phyloP scores from a whole-genome alignment of 495 filamentous ascomycete genomes.

The Talaromyces ruber region DNA sequence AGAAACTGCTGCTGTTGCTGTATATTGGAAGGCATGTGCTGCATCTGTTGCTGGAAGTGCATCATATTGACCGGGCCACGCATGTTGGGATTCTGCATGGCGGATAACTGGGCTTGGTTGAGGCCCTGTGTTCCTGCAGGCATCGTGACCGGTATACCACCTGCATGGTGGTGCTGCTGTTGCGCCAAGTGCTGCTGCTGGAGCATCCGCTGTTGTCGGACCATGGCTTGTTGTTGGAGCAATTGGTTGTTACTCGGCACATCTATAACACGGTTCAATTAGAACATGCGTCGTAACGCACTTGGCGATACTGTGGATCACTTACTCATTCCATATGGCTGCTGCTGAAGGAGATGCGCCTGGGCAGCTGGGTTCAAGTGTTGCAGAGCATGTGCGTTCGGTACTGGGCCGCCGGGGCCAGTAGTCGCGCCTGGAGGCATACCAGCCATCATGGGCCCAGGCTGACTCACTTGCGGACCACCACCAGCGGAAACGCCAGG shows the following conservation, averaged over 20 bases:
- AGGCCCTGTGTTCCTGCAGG: slow-evolving; percentile 53
- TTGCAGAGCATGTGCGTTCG: slow-evolving; percentile 69
- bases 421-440: slow-evolving; percentile 64
- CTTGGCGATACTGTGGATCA: background rate
- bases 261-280: slow-evolving; percentile 11
- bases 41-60: slow-evolving; percentile 42
- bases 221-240: slow-evolving; percentile 32
- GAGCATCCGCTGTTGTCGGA: slow-evolving; percentile 30
- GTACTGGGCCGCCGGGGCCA: slow-evolving; percentile 47
- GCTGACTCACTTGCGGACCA: slow-evolving; percentile 69
- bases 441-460: slow-evolving; percentile 68
- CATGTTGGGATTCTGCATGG: slow-evolving; percentile 46
- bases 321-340: slow-evolving; percentile 13
- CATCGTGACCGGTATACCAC: slow-evolving; percentile 42
- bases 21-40: slow-evolving; percentile 43
- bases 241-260: slow-evolving; percentile 45
- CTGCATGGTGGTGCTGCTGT: slow-evolving; percentile 39
- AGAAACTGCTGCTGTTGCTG: slow-evolving; percentile 41
- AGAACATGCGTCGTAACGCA: background rate
- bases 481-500: slow-evolving; percentile 77
- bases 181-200: slow-evolving; percentile 37
- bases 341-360: slow-evolving; percentile 46
- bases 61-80: slow-evolving; percentile 29
- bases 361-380: slow-evolving; percentile 65
- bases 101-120: slow-evolving; percentile 45